These are phyloP conservation scores for Plicaturopsis crispa DNA, from an alignment of 768 basidiomycete species.

Conservation along the genomic window DNA sequence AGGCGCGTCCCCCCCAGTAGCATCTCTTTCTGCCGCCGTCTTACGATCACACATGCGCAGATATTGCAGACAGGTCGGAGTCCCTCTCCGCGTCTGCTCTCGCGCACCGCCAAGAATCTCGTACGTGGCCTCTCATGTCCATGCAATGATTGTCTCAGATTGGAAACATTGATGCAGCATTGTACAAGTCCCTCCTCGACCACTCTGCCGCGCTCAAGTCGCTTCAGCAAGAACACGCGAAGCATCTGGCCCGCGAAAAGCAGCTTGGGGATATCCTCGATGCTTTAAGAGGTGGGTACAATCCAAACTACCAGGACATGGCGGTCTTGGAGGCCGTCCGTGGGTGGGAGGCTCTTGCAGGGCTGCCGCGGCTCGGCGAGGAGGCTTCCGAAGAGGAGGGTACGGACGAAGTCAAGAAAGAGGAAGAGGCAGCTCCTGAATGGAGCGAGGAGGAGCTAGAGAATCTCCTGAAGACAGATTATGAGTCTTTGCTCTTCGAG, in stretches of 20 bases:
- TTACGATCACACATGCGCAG: conserved; percentile 28
- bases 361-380: conserved; percentile 66
- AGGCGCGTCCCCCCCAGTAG: conserved; percentile 45
- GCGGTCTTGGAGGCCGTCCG: conserved; percentile 94
- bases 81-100: conserved; percentile 72
- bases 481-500: conserved; percentile 66
- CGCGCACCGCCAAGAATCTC: conserved; percentile 80
- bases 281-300: conserved; percentile 77
- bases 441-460: conserved; percentile 59
- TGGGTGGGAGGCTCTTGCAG: conserved; percentile 78
- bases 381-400: conserved; percentile 26
- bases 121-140: conserved; percentile 35
- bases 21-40: neutral
- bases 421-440: conserved; percentile 29
- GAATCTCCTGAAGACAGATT: conserved; percentile 53
- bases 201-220: conserved; percentile 75
- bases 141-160: too few species aligned
- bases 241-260: conserved; percentile 67
- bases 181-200: conserved; percentile 66
- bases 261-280: conserved; percentile 79
- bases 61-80: conserved; percentile 72
- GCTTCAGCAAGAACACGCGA: conserved; percentile 63
- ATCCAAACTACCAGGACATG: conserved; percentile 99
- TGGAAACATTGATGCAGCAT: conserved; percentile 55
- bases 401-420: conserved; percentile 20